Evolutionary conservation across 345 rosid species (phyloP).

Genomic region (Capsella bursapastoris): DNA sequence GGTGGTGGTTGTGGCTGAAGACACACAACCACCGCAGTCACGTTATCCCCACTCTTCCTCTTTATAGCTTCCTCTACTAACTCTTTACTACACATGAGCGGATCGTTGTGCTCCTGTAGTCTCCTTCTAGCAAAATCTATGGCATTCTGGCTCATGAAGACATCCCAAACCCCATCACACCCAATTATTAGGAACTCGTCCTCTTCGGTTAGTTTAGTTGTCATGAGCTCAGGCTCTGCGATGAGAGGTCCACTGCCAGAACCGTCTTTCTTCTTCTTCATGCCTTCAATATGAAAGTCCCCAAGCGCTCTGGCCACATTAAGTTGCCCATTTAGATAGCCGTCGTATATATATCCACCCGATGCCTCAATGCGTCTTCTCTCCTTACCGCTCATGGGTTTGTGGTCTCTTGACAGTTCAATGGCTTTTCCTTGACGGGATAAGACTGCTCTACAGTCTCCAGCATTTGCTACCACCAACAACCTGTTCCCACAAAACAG

Average conservation of each 20-base stretch:
- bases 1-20: conserved; percentile 75
- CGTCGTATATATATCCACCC: conserved; percentile 71
- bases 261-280: conserved; percentile 57
- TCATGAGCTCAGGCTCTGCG: conserved; percentile 84
- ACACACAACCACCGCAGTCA: conserved; percentile 76
- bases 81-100: conserved; percentile 71
- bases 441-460: conserved; percentile 88
- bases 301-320: conserved; percentile 93
- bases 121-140: conserved; percentile 87
- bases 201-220: conserved; percentile 57
- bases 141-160: conserved; percentile 84
- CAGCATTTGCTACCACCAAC: conserved; percentile 88
- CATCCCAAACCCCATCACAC: conserved; percentile 95
- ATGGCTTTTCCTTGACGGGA: conserved; percentile 80
- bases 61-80: conserved; percentile 82
- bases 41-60: conserved; percentile 85
- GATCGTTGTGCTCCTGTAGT: conserved; percentile 86
- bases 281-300: conserved; percentile 90
- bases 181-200: conserved; percentile 90
- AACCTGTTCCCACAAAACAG: conserved; percentile 50
- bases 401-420: conserved; percentile 91
- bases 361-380: conserved; percentile 71
- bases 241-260: conserved; percentile 72
- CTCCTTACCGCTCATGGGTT: conserved; percentile 69
- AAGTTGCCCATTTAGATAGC: conserved; percentile 79